phyloP scores from a whole-genome alignment of 192 early-diverging fungal genomes.

The Entomortierella lignicola region DNA sequence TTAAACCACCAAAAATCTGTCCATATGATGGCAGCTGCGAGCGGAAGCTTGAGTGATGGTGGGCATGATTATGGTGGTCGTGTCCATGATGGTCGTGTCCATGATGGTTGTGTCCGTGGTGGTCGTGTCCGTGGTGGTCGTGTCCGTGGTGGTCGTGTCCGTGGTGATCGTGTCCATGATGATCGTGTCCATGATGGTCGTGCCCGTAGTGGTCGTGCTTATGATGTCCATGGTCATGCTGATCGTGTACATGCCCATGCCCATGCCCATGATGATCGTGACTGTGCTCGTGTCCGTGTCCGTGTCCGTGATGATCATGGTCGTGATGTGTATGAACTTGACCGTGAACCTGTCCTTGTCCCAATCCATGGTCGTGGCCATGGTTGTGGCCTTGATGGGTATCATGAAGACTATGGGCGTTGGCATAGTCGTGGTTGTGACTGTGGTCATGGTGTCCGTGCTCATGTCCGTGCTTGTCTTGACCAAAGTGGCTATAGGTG shows the following conservation, averaged over 20 bases:
- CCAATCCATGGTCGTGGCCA: conserved; percentile 8
- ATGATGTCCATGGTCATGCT: conserved; percentile 13
- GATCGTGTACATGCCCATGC: conserved; percentile 7
- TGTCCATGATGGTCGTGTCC: conserved; percentile 6
- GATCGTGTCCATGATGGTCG: conserved; percentile 6
- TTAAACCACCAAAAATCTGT: conserved; percentile 51
- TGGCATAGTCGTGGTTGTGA: conserved; percentile 7
- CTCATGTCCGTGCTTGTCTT: conserved; percentile 7
- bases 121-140: conserved; percentile 4
- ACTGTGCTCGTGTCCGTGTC: conserved; percentile 8
- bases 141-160: conserved; percentile 6
- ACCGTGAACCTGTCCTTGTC: not conserved
- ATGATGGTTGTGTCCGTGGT: conserved; percentile 13
- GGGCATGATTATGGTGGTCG: conserved; percentile 8
- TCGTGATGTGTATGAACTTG: conserved; percentile 6
- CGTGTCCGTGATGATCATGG: conserved; percentile 7
- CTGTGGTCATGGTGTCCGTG: conserved; percentile 5
- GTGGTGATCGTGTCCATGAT: conserved; percentile 5
- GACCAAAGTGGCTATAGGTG: not conserved
- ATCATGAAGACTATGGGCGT: not conserved
- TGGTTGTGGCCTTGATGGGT: conserved; percentile 5
- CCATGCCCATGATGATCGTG: conserved; percentile 18
- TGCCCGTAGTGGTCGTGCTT: conserved; percentile 7
- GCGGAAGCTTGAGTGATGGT: conserved; percentile 32
- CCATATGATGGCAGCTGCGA: conserved; percentile 58